Conservation (phyloP, 805 yeast genomes). For the Millerozyma acaciae region DNA sequence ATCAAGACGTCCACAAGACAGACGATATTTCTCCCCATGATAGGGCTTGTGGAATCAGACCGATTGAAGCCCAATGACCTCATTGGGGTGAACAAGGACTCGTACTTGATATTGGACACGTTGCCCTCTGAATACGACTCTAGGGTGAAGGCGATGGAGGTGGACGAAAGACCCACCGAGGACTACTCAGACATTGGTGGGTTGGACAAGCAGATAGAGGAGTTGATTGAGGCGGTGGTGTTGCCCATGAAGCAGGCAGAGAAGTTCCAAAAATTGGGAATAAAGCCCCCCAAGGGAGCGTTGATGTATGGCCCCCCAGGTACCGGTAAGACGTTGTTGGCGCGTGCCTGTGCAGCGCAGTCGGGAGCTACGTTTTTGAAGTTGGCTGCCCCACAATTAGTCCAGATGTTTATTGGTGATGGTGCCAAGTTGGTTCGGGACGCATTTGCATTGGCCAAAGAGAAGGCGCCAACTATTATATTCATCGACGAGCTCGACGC, state of each 20-base stretch:
- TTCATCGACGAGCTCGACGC: slow-evolving; percentile 47
- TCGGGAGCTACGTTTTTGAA: slow-evolving; percentile 44
- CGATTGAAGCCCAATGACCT: slow-evolving; percentile 95
- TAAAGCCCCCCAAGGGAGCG: slow-evolving; percentile 57
- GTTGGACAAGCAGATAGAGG: slow-evolving; percentile 96
- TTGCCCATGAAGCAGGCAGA: slow-evolving; percentile 98
- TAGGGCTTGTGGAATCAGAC: slow-evolving; percentile 91
- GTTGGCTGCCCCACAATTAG: slow-evolving; percentile 44
- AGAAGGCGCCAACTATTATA: slow-evolving; percentile 44
- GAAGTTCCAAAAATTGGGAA: slow-evolving; percentile 88
- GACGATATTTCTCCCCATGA: slow-evolving; percentile 91
- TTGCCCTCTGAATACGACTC: slow-evolving; percentile 97
- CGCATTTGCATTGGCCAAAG: slow-evolving; percentile 45
- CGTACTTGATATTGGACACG: slow-evolving; percentile 88
- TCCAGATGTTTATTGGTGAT: slow-evolving; percentile 46
- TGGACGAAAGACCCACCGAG: slow-evolving; percentile 97
- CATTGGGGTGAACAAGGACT: slow-evolving; percentile 96
- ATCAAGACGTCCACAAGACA: slow-evolving; percentile 97
- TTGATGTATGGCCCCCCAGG: slow-evolving; percentile 50
- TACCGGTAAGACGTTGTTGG: slow-evolving; percentile 44
- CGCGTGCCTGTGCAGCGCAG: slow-evolving; percentile 47
- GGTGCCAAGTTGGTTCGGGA: slow-evolving; percentile 45
- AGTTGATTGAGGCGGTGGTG: slow-evolving; percentile 96
- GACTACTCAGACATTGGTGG: slow-evolving; percentile 98
- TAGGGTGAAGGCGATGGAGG: slow-evolving; percentile 98